These are phyloP conservation scores for Kwoniella mangroviensis DNA, from an alignment of 768 basidiomycete species.

Conservation along the genomic window DNA sequence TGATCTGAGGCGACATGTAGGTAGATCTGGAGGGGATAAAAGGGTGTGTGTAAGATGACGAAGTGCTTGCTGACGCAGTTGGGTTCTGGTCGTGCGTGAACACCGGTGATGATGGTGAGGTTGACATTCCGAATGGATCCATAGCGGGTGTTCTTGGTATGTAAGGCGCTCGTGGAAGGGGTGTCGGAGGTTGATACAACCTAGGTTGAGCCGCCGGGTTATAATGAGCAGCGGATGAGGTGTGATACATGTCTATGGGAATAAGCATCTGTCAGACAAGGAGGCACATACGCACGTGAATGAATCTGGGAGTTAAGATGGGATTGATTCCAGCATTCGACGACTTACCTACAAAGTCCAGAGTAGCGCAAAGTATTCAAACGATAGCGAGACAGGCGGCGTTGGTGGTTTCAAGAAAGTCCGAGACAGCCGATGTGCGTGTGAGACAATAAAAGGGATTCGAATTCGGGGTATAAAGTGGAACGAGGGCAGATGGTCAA, in stretches of 20 bases:
- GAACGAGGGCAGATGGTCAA: neutral
- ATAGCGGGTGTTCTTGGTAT: slow-evolving; percentile 17
- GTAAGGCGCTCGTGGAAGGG: slow-evolving; percentile 7
- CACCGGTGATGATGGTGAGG: slow-evolving; percentile 22
- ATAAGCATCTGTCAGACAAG: slow-evolving; percentile 3
- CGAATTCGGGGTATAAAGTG: neutral
- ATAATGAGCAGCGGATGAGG: slow-evolving; percentile 12
- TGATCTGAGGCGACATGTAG: slow-evolving; percentile 25
- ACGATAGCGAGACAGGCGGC: slow-evolving; percentile 10
- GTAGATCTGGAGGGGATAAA: slow-evolving; percentile 11
- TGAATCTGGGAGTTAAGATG: slow-evolving; percentile 1
- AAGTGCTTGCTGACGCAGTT: slow-evolving; percentile 17
- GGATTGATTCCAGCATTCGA: neutral
- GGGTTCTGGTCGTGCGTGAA: slow-evolving; percentile 26
- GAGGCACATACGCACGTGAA: slow-evolving; percentile 1
- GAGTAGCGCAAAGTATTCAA: neutral
- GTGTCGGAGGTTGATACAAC: slow-evolving; percentile 25
- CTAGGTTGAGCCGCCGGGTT: slow-evolving; percentile 19
- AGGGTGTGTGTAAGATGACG: slow-evolving; percentile 29
- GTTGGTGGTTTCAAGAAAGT: slow-evolving; percentile 7
- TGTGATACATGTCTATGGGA: slow-evolving; percentile 26
- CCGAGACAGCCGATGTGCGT: slow-evolving; percentile 29
- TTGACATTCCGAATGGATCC: slow-evolving; percentile 24
- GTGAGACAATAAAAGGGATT: slow-evolving; percentile 7
- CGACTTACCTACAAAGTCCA: neutral